Percentiles rank a stretch among this genome's conserved stretches.
phyloP scores from a whole-genome alignment of 768 basidiomycete species.

The Cystobasidium tubakii region DNA sequence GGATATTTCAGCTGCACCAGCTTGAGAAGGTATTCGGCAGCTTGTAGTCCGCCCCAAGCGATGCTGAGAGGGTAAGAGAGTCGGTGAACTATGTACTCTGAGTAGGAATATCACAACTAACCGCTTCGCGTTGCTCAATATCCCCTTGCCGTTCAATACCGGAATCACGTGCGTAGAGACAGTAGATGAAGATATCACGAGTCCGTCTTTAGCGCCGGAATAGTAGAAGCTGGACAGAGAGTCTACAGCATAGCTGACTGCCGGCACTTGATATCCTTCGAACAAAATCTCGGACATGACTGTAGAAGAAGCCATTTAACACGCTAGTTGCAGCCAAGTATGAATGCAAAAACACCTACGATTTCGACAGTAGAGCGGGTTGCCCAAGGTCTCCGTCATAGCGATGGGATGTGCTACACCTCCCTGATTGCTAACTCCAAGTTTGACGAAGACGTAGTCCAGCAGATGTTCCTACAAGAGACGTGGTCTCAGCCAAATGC shows the following conservation, averaged over 20 bases:
- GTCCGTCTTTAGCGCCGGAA: constrained; percentile 61
- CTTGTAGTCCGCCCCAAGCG: constrained; percentile 86
- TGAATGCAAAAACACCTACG: constrained; percentile 55
- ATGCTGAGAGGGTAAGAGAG: constrained; percentile 57
- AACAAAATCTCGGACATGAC: constrained; percentile 96
- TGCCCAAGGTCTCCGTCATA: constrained; percentile 86
- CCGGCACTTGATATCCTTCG: constrained; percentile 80
- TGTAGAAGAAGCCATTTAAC: constrained; percentile 47
- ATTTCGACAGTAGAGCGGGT: constrained; percentile 79
- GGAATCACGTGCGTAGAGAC: constrained; percentile 87
- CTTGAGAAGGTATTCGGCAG: constrained; percentile 84
- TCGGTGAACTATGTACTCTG: no score
- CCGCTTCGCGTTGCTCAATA: constrained; percentile 82
- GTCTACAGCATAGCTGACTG: constrained; percentile 80
- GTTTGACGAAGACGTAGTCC: constrained; percentile 80
- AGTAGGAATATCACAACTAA: no score
- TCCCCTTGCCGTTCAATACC: constrained; percentile 70
- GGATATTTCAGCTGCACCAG: constrained; percentile 93
- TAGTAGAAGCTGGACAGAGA: constrained; percentile 87
- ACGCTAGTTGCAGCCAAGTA: background rate
- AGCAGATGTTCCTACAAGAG: constrained; percentile 75
- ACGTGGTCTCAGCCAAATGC: background rate
- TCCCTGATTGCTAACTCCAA: constrained; percentile 67
- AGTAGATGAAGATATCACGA: constrained; percentile 85
- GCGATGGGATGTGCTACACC: constrained; percentile 78